phyloP scores from a whole-genome alignment of 306 rosid species.

The Lablab purpureus region DNA sequence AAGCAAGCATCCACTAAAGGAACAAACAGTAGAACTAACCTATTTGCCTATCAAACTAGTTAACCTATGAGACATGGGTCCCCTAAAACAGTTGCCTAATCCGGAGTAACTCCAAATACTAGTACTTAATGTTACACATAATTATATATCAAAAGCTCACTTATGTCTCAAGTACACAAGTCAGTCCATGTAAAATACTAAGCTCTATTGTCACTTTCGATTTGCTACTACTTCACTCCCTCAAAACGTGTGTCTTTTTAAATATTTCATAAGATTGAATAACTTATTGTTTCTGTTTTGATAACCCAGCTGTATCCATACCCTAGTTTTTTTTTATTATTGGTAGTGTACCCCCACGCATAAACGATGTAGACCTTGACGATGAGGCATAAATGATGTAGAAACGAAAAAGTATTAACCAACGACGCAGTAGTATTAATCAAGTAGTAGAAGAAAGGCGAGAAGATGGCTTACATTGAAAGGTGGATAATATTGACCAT shows the following conservation, averaged over 20 bases:
- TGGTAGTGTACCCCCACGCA: neutral
- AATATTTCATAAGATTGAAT: slow-evolving; percentile 12
- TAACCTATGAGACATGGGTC: neutral
- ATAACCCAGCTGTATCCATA: neutral
- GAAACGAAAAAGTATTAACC: slow-evolving; percentile 21
- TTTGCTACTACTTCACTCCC: slow-evolving; percentile 29
- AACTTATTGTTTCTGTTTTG: neutral
- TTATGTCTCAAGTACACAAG: slow-evolving; percentile 3
- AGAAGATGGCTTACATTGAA: slow-evolving; percentile 40
- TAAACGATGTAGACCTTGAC: neutral
- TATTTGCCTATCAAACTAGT: slow-evolving; percentile 14
- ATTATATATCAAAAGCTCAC: neutral
- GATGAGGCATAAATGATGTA: slow-evolving; percentile 2
- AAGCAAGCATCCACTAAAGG: slow-evolving; percentile 26
- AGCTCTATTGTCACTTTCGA: neutral
- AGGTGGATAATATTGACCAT: slow-evolving; percentile 38
- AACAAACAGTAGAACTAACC: slow-evolving; percentile 9
- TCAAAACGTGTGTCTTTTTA: neutral
- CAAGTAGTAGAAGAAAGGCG: neutral
- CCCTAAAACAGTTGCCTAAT: neutral
- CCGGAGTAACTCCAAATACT: neutral
- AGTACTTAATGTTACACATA: neutral
- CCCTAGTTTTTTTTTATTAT: neutral
- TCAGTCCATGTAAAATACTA: slow-evolving; percentile 19
- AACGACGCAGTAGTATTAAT: neutral